phyloP scores from a whole-genome alignment of 768 basidiomycete species.

The Stropharia rugosoannulata region DNA sequence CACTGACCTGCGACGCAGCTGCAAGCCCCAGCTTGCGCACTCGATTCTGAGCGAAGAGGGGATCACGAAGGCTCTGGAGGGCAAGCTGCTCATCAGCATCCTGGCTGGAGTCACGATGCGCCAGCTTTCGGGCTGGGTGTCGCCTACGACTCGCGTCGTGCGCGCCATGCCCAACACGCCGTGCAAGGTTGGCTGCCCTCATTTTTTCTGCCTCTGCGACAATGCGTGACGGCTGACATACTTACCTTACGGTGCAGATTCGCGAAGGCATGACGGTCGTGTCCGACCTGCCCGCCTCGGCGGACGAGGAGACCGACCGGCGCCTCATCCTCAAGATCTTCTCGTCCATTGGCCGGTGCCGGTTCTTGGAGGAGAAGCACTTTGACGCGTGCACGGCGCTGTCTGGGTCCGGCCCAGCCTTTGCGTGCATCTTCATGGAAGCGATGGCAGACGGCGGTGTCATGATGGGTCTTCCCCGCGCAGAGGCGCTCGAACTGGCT shows the following conservation, averaged over 20 bases:
- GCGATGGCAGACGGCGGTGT: slow-evolving; percentile 99
- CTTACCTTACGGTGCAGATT: slow-evolving; percentile 73
- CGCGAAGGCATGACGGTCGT: slow-evolving; percentile 99
- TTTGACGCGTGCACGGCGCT: slow-evolving; percentile 98
- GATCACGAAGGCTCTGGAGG: slow-evolving; percentile 78
- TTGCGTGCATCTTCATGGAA: slow-evolving; percentile 94
- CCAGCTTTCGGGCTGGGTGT: slow-evolving; percentile 77
- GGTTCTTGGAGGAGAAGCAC: slow-evolving; percentile 97
- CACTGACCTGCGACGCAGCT: slow-evolving; percentile 46
- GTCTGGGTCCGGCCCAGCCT: slow-evolving; percentile 94
- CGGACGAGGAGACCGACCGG: slow-evolving; percentile 57
- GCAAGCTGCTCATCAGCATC: slow-evolving; percentile 94
- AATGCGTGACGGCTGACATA: neutral
- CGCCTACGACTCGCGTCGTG: slow-evolving; percentile 77
- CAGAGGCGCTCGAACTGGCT: slow-evolving; percentile 92
- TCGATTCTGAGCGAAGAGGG: slow-evolving; percentile 71
- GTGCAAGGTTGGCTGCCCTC: slow-evolving; percentile 65
- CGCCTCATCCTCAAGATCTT: slow-evolving; percentile 88
- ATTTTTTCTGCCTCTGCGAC: neutral
- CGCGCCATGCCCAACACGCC: slow-evolving; percentile 99
- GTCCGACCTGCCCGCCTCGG: slow-evolving; percentile 61
- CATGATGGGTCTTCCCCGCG: slow-evolving; percentile 98
- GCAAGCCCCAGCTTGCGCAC: slow-evolving; percentile 89
- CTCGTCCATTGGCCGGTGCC: slow-evolving; percentile 93
- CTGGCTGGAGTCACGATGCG: slow-evolving; percentile 93